phyloP scores from a whole-genome alignment of 495 filamentous ascomycete genomes.

The Rostrohypoxylon terebratum region DNA sequence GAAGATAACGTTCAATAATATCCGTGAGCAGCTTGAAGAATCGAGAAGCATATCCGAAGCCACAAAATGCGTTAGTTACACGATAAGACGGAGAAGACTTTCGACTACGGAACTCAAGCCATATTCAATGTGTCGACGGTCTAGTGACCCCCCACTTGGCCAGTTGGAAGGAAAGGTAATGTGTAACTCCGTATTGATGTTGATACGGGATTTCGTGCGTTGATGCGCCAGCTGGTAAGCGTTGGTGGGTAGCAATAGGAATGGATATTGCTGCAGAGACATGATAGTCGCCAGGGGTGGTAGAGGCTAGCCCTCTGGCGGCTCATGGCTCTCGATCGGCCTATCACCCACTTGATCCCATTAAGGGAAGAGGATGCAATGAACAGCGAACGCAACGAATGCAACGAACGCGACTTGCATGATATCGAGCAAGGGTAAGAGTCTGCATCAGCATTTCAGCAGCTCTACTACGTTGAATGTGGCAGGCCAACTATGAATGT shows the following conservation, averaged over 20 bases:
- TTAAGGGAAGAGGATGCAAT: constrained; percentile 26
- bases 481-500: not conserved
- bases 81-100: constrained; percentile 23
- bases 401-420: constrained; percentile 33
- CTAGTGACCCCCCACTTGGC: constrained; percentile 28
- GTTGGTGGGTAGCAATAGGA: constrained; percentile 34
- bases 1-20: constrained; percentile 22
- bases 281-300: constrained; percentile 28
- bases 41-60: constrained; percentile 32
- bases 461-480: constrained; percentile 6
- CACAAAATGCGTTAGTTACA: constrained; percentile 25
- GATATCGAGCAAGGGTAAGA: constrained; percentile 22
- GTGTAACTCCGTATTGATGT: constrained; percentile 27
- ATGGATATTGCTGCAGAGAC: constrained; percentile 29
- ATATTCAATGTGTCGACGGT: constrained; percentile 5
- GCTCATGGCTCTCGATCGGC: constrained; percentile 24
- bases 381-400: constrained; percentile 31
- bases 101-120: constrained; percentile 15
- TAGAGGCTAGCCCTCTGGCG: constrained; percentile 36
- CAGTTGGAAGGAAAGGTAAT: constrained; percentile 14
- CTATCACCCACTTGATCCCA: constrained; percentile 25
- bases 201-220: constrained; percentile 36
- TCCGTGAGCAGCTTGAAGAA: constrained; percentile 10
- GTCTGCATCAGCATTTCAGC: constrained; percentile 6
- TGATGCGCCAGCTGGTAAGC: constrained; percentile 17